Evolutionary conservation across 179 eudicot genomes (phyloP).

Genomic region (Amaranthus tricolor): DNA sequence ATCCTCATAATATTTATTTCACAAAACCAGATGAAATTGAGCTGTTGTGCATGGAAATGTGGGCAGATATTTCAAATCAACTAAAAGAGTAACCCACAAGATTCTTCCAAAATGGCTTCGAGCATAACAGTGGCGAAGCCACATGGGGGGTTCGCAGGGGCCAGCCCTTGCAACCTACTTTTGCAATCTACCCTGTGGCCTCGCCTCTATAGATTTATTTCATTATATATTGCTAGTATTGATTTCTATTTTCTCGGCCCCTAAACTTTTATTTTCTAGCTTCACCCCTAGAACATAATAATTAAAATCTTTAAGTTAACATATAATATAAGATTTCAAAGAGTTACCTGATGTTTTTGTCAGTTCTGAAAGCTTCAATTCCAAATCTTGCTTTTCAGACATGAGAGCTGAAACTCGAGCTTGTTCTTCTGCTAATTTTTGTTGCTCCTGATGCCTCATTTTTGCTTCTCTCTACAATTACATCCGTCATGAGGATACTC

Average conservation of each 20-base stretch:
- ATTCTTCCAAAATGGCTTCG: not conserved
- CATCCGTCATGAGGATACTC: conserved; percentile 11
- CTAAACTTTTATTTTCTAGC: too few species aligned
- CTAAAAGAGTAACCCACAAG: not conserved
- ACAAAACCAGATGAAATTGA: not conserved
- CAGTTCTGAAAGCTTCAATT: conserved; percentile 59
- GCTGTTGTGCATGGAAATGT: not conserved
- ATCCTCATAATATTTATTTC: not conserved
- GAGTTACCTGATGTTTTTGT: conserved; percentile 59
- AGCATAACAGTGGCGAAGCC: not conserved
- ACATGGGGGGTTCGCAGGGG: too few species aligned
- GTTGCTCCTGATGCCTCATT: conserved; percentile 84
- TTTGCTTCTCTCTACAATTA: conserved; percentile 60
- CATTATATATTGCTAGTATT: too few species aligned
- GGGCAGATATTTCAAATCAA: not conserved
- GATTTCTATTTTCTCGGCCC: too few species aligned
- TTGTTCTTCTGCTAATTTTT: conserved; percentile 63
- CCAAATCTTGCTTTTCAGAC: conserved; percentile 72
- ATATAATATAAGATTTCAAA: not conserved
- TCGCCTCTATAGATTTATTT: too few species aligned
- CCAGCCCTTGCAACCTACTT: too few species aligned
- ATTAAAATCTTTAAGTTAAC: not conserved
- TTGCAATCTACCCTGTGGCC: too few species aligned
- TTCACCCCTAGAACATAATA: not conserved
- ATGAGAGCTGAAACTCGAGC: conserved; percentile 51